Percentiles rank a stretch among this genome's conserved stretches.
Conservation (phyloP, 345 rosid species). For the Citrus sp. region DNA sequence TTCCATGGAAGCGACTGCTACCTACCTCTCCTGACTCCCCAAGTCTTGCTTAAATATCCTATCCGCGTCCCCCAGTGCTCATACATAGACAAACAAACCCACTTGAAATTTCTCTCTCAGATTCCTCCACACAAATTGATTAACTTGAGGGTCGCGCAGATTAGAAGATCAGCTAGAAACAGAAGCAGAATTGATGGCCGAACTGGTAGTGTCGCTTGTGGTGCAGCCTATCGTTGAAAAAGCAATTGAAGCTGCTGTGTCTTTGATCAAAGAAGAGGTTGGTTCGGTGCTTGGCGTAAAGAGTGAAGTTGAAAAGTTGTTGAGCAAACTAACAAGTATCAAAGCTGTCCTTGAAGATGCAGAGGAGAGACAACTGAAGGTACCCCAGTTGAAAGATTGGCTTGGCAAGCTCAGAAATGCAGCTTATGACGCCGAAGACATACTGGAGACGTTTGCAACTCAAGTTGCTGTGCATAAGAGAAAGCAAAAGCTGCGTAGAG, state of each 20-base stretch:
- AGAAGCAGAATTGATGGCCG: background rate
- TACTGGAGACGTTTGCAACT: background rate
- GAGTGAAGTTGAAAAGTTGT: background rate
- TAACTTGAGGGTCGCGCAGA: no score
- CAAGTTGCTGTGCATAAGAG: background rate
- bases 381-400: background rate
- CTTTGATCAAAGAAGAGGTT: background rate
- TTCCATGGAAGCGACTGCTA: no score
- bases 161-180: background rate
- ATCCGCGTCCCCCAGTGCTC: background rate
- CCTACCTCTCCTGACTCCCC: no score
- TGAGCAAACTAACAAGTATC: background rate
- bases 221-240: background rate
- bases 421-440: background rate
- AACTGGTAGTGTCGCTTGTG: background rate
- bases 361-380: background rate
- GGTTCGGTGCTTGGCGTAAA: background rate
- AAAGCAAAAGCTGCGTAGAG: background rate
- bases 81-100: background rate
- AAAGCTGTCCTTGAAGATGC: background rate
- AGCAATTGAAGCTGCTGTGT: background rate
- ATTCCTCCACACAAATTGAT: background rate
- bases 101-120: background rate
- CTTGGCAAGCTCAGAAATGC: constrained; percentile 9
- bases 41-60: no score